phyloP scores from a whole-genome alignment of 1,284 basidiomycete species.

The Peniophora sp. region DNA sequence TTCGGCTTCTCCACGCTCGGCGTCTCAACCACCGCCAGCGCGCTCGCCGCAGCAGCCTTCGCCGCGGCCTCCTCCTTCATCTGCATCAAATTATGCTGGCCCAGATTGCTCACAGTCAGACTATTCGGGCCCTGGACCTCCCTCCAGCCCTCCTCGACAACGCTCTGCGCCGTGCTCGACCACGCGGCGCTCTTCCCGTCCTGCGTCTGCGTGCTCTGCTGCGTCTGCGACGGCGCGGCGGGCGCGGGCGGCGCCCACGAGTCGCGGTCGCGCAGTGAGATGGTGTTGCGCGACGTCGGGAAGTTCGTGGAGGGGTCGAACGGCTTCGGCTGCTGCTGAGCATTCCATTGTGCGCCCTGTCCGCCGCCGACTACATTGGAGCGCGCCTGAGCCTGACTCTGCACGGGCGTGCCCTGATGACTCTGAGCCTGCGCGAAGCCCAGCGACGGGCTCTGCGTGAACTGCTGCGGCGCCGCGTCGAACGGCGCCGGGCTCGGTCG shows the following conservation, averaged over 20 bases:
- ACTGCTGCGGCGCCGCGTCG: constrained; percentile 17
- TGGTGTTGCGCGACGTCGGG: constrained; percentile 13
- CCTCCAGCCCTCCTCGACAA: constrained; percentile 39
- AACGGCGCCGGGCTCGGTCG: constrained; percentile 15
- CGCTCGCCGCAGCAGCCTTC: background rate
- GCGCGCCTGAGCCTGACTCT: no score
- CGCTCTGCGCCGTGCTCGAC: constrained; percentile 37
- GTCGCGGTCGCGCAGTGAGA: background rate
- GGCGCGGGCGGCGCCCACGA: background rate
- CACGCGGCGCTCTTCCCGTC: constrained; percentile 41
- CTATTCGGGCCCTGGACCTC: constrained; percentile 36
- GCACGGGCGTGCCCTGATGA: no score
- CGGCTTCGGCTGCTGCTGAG: constrained; percentile 7
- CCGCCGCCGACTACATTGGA: constrained; percentile 9
- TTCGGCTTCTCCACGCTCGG: constrained; percentile 6
- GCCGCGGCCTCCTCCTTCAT: constrained; percentile 17
- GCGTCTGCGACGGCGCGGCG: background rate
- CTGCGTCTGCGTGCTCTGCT: constrained; percentile 10
- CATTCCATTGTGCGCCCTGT: no score
- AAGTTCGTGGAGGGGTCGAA: constrained; percentile 8
- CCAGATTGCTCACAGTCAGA: constrained; percentile 48
- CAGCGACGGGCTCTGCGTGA: constrained; percentile 21
- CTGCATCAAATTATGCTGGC: constrained; percentile 48
- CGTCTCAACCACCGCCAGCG: constrained; percentile 3
- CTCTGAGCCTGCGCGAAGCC: constrained; percentile 15